These are phyloP conservation scores for Calocera cornea DNA, from an alignment of 768 basidiomycete genomes.

Conservation along the genomic window DNA sequence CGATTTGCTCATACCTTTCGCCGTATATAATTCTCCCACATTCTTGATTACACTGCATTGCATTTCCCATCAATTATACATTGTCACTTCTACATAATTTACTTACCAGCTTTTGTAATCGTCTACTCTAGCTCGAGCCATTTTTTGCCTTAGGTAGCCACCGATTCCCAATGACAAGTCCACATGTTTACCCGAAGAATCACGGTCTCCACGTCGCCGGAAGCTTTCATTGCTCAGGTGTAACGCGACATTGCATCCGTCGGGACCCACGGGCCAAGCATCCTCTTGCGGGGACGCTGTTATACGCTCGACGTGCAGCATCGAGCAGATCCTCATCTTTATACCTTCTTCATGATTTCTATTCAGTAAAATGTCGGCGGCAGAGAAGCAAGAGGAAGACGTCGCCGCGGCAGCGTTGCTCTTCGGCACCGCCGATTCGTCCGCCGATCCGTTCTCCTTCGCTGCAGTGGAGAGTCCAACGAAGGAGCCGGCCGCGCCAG, in stretches of 20 bases:
- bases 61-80: conserved; percentile 4
- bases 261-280: not conserved
- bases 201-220: not conserved
- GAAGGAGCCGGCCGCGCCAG: not conserved
- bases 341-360: not conserved
- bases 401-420: conserved; percentile 72
- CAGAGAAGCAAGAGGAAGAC: conserved; percentile 17
- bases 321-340: not conserved
- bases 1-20: not conserved
- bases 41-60: not conserved
- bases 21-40: conserved; percentile 1
- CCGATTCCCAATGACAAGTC: not conserved
- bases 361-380: conserved; percentile 5
- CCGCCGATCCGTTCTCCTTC: conserved; percentile 49
- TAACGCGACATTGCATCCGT: conserved; percentile 1
- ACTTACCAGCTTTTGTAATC: conserved; percentile 18
- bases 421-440: conserved; percentile 49
- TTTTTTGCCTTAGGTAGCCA: conserved; percentile 18
- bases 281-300: not conserved
- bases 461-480: conserved; percentile 23
- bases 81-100: conserved; percentile 15
- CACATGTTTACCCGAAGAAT: not conserved
- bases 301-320: not conserved
- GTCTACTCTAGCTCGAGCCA: conserved; percentile 18
- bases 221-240: not conserved